Conservation (phyloP, 805 yeast species). For the Hermanozyma aechmeae region DNA sequence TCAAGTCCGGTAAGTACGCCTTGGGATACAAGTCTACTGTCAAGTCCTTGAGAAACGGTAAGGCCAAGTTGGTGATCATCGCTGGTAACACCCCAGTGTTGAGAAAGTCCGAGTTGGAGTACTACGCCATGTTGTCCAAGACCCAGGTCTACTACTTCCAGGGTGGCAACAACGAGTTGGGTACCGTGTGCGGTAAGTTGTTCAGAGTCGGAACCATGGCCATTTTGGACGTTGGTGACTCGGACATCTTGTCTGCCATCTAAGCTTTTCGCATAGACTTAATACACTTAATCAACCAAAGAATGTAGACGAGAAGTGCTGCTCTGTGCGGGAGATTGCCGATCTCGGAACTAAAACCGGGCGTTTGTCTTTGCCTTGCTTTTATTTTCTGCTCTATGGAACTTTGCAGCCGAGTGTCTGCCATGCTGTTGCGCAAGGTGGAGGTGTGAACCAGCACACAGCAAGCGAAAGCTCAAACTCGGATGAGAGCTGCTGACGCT, state of each 20-base stretch:
- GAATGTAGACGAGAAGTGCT: too few relatives aligned
- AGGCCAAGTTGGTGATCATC: slow-evolving; percentile 95
- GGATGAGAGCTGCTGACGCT: too few relatives aligned
- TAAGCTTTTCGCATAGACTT: slow-evolving; percentile 13
- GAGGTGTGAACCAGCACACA: too few relatives aligned
- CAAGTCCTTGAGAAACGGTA: slow-evolving; percentile 97
- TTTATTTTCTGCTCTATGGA: too few relatives aligned
- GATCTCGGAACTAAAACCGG: too few relatives aligned
- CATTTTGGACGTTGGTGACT: slow-evolving; percentile 98
- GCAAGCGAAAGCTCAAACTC: too few relatives aligned
- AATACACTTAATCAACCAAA: too few relatives aligned
- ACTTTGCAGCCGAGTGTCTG: too few relatives aligned
- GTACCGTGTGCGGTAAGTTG: slow-evolving; percentile 99
- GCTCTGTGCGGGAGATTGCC: too few relatives aligned
- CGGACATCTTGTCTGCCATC: slow-evolving; percentile 82
- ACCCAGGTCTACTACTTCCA: slow-evolving; percentile 97
- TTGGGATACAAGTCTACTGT: slow-evolving; percentile 98
- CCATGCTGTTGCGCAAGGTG: too few relatives aligned
- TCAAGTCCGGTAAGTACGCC: slow-evolving; percentile 99
- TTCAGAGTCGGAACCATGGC: slow-evolving; percentile 99
- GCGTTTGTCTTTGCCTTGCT: too few relatives aligned
- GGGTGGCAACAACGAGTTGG: slow-evolving; percentile 99
- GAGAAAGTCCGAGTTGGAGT: slow-evolving; percentile 99
- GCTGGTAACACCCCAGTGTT: slow-evolving; percentile 99
- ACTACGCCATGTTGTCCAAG: slow-evolving; percentile 99